Evolutionary conservation across 495 filamentous ascomycete genomes (phyloP).

Genomic region (Sordaria brevicollis): DNA sequence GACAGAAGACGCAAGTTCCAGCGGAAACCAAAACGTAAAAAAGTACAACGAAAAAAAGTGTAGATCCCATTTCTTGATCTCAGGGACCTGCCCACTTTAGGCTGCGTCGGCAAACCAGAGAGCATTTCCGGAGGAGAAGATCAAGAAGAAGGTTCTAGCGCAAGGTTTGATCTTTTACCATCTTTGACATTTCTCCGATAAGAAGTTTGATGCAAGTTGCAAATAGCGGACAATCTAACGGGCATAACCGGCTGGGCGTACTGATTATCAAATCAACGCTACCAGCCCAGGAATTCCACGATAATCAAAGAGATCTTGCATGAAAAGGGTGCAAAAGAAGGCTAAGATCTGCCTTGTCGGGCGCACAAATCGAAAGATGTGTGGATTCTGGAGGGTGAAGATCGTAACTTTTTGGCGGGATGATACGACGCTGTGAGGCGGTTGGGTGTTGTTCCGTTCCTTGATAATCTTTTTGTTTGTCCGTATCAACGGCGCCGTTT

Average conservation of each 20-base stretch:
- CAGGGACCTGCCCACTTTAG: neutral
- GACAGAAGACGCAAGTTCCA: neutral
- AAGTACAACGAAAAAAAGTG: neutral
- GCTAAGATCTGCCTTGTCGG: neutral
- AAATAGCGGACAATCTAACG: neutral
- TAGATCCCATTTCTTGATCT: neutral
- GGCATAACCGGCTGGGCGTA: neutral
- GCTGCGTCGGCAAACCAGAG: no score
- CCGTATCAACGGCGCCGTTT: no score
- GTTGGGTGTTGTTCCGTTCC: neutral
- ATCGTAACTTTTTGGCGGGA: neutral
- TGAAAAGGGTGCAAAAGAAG: neutral
- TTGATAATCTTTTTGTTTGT: neutral
- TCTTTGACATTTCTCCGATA: neutral
- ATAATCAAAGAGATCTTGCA: neutral
- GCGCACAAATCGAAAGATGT: neutral
- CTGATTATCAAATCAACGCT: no score
- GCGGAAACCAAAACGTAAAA: neutral
- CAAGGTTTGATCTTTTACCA: neutral
- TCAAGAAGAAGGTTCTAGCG: neutral
- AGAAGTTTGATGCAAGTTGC: neutral
- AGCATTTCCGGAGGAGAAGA: no score
- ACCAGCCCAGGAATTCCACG: neutral
- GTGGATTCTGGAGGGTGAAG: neutral
- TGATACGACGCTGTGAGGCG: neutral